These are phyloP conservation scores for Isochrysis galbana DNA, from an alignment of 78 protist species.

Conservation along the genomic window DNA sequence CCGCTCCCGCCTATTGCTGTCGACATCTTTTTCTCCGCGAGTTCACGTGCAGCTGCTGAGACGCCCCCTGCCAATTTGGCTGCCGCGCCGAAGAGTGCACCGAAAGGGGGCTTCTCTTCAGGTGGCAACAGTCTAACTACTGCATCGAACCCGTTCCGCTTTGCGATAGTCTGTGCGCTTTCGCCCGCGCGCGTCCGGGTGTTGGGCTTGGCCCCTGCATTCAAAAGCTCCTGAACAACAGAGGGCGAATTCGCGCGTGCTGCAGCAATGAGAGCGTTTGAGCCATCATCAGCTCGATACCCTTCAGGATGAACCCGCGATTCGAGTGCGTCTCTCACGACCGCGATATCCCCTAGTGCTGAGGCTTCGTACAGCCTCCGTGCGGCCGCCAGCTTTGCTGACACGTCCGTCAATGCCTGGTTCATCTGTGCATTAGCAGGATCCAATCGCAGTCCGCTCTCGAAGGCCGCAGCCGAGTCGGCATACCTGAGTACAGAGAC, in stretches of 20 bases:
- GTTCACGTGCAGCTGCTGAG: too few species aligned
- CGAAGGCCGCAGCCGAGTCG: background rate
- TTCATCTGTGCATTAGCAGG: background rate
- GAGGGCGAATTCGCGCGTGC: background rate
- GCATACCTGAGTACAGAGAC: too few species aligned
- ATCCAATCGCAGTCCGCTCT: background rate
- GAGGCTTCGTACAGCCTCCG: background rate
- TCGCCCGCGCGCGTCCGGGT: background rate
- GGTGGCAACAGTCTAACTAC: background rate
- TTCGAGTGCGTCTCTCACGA: background rate
- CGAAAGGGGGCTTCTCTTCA: too few species aligned
- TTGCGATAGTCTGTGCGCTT: background rate
- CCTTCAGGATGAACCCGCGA: background rate
- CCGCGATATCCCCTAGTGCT: background rate
- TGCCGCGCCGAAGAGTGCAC: too few species aligned
- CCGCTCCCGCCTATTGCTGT: too few species aligned
- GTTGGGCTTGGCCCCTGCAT: background rate
- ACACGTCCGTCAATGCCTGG: background rate
- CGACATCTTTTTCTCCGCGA: too few species aligned
- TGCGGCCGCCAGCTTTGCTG: background rate
- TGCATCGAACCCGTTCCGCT: background rate
- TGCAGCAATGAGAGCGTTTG: background rate
- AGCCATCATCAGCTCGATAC: too few species aligned
- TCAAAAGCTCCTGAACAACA: background rate
- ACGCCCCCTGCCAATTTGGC: too few species aligned